phyloP scores from a whole-genome alignment of 2,329 filamentous ascomycete genomes.

The Pseudogymnoascus sp. region DNA sequence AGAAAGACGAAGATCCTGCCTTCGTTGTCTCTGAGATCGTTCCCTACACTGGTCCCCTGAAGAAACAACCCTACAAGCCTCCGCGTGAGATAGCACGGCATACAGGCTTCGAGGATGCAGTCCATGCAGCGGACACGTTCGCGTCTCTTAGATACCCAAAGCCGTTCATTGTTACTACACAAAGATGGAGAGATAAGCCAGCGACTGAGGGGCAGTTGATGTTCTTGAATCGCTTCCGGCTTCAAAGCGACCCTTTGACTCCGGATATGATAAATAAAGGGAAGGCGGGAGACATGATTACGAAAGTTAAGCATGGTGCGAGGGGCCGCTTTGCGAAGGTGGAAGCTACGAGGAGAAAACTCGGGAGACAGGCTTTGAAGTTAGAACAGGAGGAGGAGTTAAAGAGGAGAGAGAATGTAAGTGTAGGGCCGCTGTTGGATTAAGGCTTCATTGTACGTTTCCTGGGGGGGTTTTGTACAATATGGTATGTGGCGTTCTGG shows the following conservation, averaged over 20 bases:
- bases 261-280: conserved; percentile 63
- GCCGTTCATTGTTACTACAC: conserved; percentile 56
- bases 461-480: neutral
- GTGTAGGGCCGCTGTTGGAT: conserved; percentile 45
- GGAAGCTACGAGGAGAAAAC: conserved; percentile 46
- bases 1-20: conserved; percentile 27
- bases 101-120: conserved; percentile 62
- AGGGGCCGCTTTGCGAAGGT: conserved; percentile 52
- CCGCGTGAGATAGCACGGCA: conserved; percentile 63
- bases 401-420: conserved; percentile 43
- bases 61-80: conserved; percentile 51
- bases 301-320: conserved; percentile 79
- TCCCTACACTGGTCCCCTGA: conserved; percentile 31
- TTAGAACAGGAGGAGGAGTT: conserved; percentile 35
- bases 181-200: conserved; percentile 61
- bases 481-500: conserved; percentile 2
- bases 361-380: conserved; percentile 32
- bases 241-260: conserved; percentile 46
- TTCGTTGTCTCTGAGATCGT: conserved; percentile 19
- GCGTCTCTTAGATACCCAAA: conserved; percentile 60
- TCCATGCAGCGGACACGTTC: conserved; percentile 80
- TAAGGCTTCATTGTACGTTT: conserved; percentile 13
- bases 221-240: conserved; percentile 61
- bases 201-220: conserved; percentile 61
- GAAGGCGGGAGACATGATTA: conserved; percentile 82